phyloP scores from a whole-genome alignment of 1,139 yeast species.

The Taiozyma sp. region DNA sequence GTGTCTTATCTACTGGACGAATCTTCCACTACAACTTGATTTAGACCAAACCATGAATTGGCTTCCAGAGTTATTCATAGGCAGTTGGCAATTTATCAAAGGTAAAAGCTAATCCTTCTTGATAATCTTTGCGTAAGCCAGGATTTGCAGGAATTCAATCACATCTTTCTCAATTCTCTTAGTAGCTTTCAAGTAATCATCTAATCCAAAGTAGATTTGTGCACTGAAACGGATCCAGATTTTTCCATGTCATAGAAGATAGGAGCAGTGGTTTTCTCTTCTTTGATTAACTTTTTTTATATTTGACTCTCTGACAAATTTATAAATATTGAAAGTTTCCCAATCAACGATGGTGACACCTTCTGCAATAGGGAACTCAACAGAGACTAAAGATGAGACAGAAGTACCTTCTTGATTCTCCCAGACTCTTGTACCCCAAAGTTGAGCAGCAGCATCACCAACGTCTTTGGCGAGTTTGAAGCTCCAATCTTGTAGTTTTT shows the following conservation, averaged over 20 bases:
- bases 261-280: constrained; percentile 45
- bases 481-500: constrained; percentile 41
- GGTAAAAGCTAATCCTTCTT: neutral
- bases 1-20: too few species aligned
- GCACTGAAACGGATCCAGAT: constrained; percentile 52
- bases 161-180: constrained; percentile 4
- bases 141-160: constrained; percentile 4
- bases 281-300: constrained; percentile 22
- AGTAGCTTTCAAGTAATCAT: constrained; percentile 36
- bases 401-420: constrained; percentile 30
- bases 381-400: constrained; percentile 3
- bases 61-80: neutral
- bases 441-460: constrained; percentile 32
- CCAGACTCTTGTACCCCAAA: constrained; percentile 28
- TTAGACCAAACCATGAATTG: too few species aligned
- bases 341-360: constrained; percentile 31
- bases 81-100: neutral
- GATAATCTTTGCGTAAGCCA: constrained; percentile 3
- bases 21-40: too few species aligned
- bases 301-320: constrained; percentile 10
- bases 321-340: constrained; percentile 8
- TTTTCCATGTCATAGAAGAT: constrained; percentile 29
- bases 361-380: constrained; percentile 31
- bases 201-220: constrained; percentile 53
- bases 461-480: constrained; percentile 37